Percentiles rank a stretch among this genome's conserved stretches.
phyloP scores from a whole-genome alignment of 441 rosid species.

The Eutrema salsugineum region DNA sequence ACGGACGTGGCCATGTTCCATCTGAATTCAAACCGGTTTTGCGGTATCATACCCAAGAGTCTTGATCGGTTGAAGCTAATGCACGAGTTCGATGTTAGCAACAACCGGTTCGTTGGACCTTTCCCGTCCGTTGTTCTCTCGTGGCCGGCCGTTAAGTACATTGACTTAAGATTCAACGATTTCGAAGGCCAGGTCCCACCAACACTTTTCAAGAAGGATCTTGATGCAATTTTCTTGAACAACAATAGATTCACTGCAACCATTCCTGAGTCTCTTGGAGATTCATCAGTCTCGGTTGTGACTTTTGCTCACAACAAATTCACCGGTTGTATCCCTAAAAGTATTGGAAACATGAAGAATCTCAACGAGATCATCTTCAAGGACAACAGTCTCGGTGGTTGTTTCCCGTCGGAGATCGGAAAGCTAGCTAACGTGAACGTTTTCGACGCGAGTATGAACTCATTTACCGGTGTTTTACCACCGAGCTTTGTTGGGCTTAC shows the following conservation, averaged over 20 bases:
- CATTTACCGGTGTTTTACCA: conserved; percentile 53
- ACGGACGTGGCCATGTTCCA: conserved; percentile 69
- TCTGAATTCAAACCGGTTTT: conserved; percentile 75
- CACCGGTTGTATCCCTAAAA: conserved; percentile 69
- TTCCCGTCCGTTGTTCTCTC: conserved; percentile 53
- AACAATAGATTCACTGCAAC: conserved; percentile 62
- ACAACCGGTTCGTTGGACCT: conserved; percentile 76
- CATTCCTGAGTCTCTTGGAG: conserved; percentile 68
- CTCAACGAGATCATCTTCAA: conserved; percentile 58
- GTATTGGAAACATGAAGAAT: conserved; percentile 62
- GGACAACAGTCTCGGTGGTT: conserved; percentile 59
- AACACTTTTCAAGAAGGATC: conserved; percentile 44
- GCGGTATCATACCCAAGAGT: conserved; percentile 74
- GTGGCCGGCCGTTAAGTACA: conserved; percentile 50
- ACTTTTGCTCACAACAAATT: conserved; percentile 78
- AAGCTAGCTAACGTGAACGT: conserved; percentile 45
- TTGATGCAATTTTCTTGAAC: conserved; percentile 79
- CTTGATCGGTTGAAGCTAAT: conserved; percentile 47
- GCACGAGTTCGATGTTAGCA: conserved; percentile 87
- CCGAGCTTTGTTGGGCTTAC: conserved; percentile 39
- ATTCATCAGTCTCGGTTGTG: conserved; percentile 53
- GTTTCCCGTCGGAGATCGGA: conserved; percentile 71
- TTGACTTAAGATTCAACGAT: conserved; percentile 70
- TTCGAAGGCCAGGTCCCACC: conserved; percentile 77
- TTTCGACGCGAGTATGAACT: conserved; percentile 55